Base-by-base conservation (phyloP, 2,329 filamentous ascomycete species). In the Venturia effusa region DNA sequence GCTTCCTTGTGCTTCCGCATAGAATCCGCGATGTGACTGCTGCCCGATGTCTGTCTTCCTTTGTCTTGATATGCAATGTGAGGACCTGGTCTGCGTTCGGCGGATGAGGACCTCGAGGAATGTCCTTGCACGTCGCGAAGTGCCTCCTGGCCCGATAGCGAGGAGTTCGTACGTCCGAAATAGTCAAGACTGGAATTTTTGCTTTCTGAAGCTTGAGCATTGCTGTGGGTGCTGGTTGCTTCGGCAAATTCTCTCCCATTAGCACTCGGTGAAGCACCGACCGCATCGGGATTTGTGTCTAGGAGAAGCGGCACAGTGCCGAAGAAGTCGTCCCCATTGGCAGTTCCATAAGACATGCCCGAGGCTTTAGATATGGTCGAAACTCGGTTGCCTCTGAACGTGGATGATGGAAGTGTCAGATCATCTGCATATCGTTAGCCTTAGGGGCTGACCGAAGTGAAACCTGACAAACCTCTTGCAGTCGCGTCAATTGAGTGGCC, bases 21-120 rank as follows among this genome's bases (percentile, higher is more conserved):
- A 1, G 80, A 77, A 43, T 81, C 82, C 37, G 84, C 79, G 30
- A 84, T 76, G 13, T 87, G 84, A 22, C 27, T 55, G 13, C 51
- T 57, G 2, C 85, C 84, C 0, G 86, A 86, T 4, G 81, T 76
- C 66, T 85, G 81, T 55, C 89, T 84, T 1, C 85, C 84, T 74
- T 92, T 94, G 70, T 96, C 90, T 73, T 96, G 91, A 72, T 92
- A 95, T 27, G 91, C 89, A 69, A 96, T 96, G 71, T 96, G 92
- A n/a, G 92, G 90, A 19, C 90, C 92, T 71, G 76, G 68, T 41
- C 70, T 73, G 61, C 78, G 73, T 67, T 81, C 79, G 19, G 74
- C 74, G 4, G 79, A 81, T 4, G 73, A 74, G 19, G 78, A 79
- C 59, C 78, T 72, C 15, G 78, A 79, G 22, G 74, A 74, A 22